These are phyloP conservation scores for Ceratobasidium sp. DNA, from an alignment of 1,284 basidiomycete genomes.

Conservation along the genomic window DNA sequence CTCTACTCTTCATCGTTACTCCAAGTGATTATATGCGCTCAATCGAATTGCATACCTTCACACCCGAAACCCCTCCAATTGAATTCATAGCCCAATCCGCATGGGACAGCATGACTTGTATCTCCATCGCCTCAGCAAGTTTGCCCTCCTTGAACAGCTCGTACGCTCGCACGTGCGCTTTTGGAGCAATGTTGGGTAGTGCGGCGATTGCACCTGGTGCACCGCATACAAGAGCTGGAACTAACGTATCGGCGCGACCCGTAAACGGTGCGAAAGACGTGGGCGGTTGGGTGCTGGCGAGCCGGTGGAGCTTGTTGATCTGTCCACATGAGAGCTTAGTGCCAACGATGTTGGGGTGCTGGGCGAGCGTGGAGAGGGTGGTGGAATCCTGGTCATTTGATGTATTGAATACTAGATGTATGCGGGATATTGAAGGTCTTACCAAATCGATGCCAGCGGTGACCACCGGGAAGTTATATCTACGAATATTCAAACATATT, in stretches of 20 bases:
- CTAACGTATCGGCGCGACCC: constrained; percentile 50
- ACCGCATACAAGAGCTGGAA: constrained; percentile 46
- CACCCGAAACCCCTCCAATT: constrained; percentile 76
- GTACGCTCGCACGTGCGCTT: constrained; percentile 52
- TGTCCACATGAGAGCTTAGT: constrained; percentile 51
- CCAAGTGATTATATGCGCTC: background rate
- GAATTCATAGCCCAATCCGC: constrained; percentile 80
- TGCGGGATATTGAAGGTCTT: too few relatives aligned
- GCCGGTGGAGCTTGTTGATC: constrained; percentile 44
- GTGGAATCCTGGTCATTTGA: constrained; percentile 6
- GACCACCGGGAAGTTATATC: constrained; percentile 52
- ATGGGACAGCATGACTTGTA: constrained; percentile 70
- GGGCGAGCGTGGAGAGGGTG: constrained; percentile 49
- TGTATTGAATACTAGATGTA: too few relatives aligned
- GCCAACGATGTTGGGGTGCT: constrained; percentile 50
- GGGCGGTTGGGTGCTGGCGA: constrained; percentile 36
- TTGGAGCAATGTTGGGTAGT: constrained; percentile 55
- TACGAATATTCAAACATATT: too few relatives aligned
- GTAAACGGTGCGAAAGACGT: constrained; percentile 50
- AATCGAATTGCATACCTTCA: constrained; percentile 64
- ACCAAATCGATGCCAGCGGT: constrained; percentile 30
- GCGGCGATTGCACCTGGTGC: constrained; percentile 57
- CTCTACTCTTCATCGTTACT: constrained; percentile 50
- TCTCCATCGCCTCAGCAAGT: constrained; percentile 47
- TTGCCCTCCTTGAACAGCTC: constrained; percentile 50